phyloP scores from a whole-genome alignment of 2,329 filamentous ascomycete genomes.

The Bretziella fagacearum region DNA sequence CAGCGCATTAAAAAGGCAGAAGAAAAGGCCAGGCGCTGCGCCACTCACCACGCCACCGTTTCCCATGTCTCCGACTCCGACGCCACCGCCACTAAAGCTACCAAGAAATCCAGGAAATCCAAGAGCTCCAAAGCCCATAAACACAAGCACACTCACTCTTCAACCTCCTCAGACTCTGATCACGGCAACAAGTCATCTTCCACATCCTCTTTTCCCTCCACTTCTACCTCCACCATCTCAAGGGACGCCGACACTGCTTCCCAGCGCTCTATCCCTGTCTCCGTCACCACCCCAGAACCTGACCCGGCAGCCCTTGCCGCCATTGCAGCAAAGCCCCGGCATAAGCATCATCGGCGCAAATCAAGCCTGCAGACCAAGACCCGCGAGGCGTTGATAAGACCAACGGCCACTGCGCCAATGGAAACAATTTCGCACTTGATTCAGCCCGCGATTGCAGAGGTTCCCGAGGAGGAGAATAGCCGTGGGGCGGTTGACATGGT shows the following conservation, averaged over 20 bases:
- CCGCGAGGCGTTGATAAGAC: background rate
- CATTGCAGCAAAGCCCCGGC: background rate
- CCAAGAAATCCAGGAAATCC: too few relatives aligned
- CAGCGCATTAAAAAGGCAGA: background rate
- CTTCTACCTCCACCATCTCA: background rate
- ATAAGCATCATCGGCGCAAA: background rate
- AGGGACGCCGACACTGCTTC: background rate
- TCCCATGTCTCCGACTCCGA: too few relatives aligned
- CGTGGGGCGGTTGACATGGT: too few relatives aligned
- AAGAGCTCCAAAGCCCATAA: too few relatives aligned
- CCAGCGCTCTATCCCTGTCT: constrained; percentile 2
- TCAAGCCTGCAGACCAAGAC: constrained; percentile 2
- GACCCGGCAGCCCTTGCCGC: background rate
- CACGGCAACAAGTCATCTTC: too few relatives aligned
- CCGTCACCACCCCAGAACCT: background rate
- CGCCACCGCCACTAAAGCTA: too few relatives aligned
- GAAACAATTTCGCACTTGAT: background rate
- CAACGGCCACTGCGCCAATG: background rate
- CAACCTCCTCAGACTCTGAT: too few relatives aligned
- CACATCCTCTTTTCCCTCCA: too few relatives aligned
- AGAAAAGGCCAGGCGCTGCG: constrained; percentile 2
- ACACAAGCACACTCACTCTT: too few relatives aligned
- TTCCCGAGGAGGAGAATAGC: background rate
- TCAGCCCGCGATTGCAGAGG: background rate
- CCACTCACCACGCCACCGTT: background rate